A percentile compares a stretch with the other conserved stretches of the same genome.
Conservation (phyloP, 441 rosid genomes). For the Gossypium gossypioides region DNA sequence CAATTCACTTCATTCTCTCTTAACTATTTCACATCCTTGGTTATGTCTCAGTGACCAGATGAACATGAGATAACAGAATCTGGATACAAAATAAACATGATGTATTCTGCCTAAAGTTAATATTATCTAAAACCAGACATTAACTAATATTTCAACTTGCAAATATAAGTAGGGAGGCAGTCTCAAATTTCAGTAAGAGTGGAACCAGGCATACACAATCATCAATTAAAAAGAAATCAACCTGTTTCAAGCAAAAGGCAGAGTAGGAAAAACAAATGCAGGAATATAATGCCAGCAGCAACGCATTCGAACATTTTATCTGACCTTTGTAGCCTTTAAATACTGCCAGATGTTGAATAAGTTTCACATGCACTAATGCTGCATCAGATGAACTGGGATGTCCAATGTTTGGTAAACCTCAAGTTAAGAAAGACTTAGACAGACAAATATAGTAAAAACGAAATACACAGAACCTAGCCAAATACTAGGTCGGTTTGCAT, state of each 20-base stretch:
- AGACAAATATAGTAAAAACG: background rate
- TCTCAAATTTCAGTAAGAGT: background rate
- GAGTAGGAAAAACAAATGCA: background rate
- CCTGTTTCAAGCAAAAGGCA: background rate
- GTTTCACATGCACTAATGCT: conserved; percentile 81
- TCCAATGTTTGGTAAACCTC: conserved; percentile 20
- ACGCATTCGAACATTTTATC: conserved; percentile 21
- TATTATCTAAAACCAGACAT: background rate
- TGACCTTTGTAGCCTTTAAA: conserved; percentile 83
- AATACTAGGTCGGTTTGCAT: background rate
- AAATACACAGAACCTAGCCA: background rate
- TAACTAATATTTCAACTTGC: conserved; percentile 1
- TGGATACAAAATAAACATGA: background rate
- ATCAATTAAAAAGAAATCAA: background rate
- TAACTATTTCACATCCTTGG: background rate
- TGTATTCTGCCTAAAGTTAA: background rate
- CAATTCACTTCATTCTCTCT: background rate
- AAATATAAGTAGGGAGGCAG: background rate
- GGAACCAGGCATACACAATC: background rate
- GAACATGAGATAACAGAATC: conserved; percentile 1
- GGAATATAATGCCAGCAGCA: background rate
- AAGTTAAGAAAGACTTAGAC: background rate
- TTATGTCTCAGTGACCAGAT: background rate
- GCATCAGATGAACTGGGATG: conserved; percentile 66
- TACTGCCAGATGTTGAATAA: conserved; percentile 77